Conservation (phyloP, 306 rosid genomes). For the Urtica urens region DNA sequence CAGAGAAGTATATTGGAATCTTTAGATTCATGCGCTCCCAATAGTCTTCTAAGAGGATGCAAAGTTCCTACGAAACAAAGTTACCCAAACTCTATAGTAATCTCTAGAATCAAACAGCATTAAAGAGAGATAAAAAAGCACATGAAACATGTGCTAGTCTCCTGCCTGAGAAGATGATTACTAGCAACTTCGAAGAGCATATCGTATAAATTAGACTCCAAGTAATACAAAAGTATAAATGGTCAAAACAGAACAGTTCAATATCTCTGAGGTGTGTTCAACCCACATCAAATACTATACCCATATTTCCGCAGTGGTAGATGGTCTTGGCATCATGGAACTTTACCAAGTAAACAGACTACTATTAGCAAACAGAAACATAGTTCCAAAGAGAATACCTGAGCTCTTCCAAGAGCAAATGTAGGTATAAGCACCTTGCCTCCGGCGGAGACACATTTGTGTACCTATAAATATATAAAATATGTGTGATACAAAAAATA, state of each 20-base stretch:
- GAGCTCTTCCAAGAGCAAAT: slow-evolving; percentile 96
- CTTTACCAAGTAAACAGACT: too few relatives aligned
- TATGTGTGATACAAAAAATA: not conserved
- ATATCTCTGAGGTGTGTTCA: too few relatives aligned
- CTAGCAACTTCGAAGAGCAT: not conserved
- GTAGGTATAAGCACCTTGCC: slow-evolving; percentile 97
- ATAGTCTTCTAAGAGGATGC: slow-evolving; percentile 90
- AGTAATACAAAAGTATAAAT: not conserved
- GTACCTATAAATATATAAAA: slow-evolving; percentile 37
- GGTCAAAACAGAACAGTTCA: slow-evolving; percentile 7
- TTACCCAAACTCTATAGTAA: too few relatives aligned
- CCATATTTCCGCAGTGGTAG: too few relatives aligned
- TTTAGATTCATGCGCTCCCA: slow-evolving; percentile 92
- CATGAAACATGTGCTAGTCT: too few relatives aligned
- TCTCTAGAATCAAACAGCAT: too few relatives aligned
- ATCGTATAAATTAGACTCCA: not conserved
- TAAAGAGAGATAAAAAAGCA: not conserved
- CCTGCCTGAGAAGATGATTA: too few relatives aligned
- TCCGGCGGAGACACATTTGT: slow-evolving; percentile 65
- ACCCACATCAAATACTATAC: not conserved
- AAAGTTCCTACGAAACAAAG: slow-evolving; percentile 90
- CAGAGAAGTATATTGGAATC: slow-evolving; percentile 85
- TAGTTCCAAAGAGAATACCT: slow-evolving; percentile 43
- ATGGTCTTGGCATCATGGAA: too few relatives aligned
- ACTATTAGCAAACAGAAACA: too few relatives aligned